Evolutionary conservation across 805 yeast genomes (phyloP).

Genomic region (Grigorovia yakushimaensis): DNA sequence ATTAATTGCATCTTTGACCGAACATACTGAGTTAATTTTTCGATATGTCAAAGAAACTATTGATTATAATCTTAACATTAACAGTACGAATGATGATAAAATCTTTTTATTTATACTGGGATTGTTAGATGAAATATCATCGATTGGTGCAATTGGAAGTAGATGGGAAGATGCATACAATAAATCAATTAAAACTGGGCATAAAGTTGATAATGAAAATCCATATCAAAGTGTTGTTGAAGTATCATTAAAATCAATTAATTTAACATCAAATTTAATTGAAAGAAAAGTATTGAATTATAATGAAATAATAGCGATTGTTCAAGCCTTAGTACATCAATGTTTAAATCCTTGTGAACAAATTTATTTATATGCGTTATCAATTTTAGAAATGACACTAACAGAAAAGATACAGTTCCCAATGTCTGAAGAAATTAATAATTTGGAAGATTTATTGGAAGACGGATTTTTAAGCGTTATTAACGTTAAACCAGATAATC

Average conservation of each 20-base stretch:
- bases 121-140: conserved; percentile 66
- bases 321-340: conserved; percentile 81
- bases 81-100: conserved; percentile 20
- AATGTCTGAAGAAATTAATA: conserved; percentile 29
- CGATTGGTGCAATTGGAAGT: conserved; percentile 71
- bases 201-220: conserved; percentile 34
- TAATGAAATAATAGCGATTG: conserved; percentile 42
- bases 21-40: conserved; percentile 36
- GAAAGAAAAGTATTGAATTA: conserved; percentile 24
- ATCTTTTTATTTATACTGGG: conserved; percentile 64
- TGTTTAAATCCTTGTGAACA: conserved; percentile 83
- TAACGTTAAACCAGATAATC: conserved; percentile 21
- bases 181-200: conserved; percentile 34
- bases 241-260: conserved; percentile 51
- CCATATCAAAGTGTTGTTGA: conserved; percentile 48
- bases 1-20: conserved; percentile 36
- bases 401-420: conserved; percentile 29
- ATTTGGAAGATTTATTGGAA: conserved; percentile 53
- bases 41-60: conserved; percentile 37
- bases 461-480: conserved; percentile 58
- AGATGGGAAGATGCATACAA: conserved; percentile 63
- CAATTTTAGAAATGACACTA: conserved; percentile 41
- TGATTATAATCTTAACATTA: conserved; percentile 27
- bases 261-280: conserved; percentile 46
- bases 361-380: conserved; percentile 56